A percentile compares a stretch with the other conserved stretches of the same genome.
These are phyloP conservation scores for Gloeophyllum trabeum DNA, from an alignment of 768 basidiomycete species.

Conservation along the genomic window DNA sequence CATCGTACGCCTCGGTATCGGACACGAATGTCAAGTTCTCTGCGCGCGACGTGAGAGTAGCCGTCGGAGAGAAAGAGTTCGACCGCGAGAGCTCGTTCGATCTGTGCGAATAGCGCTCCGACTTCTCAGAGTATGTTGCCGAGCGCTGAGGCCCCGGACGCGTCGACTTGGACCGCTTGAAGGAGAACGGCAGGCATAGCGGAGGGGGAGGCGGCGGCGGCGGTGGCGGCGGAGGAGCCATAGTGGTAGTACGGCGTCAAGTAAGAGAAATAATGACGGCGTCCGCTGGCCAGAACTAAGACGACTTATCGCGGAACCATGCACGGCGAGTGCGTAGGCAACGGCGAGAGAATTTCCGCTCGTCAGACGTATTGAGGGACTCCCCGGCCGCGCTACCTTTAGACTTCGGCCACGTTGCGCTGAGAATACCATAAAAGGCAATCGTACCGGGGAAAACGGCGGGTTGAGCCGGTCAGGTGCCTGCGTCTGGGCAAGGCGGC, in stretches of 20 bases:
- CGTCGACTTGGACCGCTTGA: constrained; percentile 8
- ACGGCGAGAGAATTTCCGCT: neutral
- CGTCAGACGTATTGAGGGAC: neutral
- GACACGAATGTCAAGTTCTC: constrained; percentile 20
- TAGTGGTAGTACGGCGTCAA: constrained; percentile 3
- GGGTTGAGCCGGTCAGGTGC: too few species aligned
- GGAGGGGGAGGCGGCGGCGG: constrained; percentile 18
- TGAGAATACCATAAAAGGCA: too few species aligned
- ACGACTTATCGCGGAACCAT: neutral
- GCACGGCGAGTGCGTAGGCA: neutral
- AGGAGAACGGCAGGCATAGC: constrained; percentile 16
- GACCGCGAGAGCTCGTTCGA: constrained; percentile 14
- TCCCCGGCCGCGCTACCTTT: neutral
- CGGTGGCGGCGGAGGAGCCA: constrained; percentile 17
- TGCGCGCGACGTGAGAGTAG: constrained; percentile 19
- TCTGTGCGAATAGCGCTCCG: neutral
- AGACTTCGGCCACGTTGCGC: neutral
- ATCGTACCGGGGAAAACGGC: too few species aligned
- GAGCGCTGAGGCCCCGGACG: constrained; percentile 15
- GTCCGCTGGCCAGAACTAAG: neutral
- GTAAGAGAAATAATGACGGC: neutral
- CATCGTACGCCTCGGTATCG: constrained; percentile 18
- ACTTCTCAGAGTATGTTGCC: constrained; percentile 7
- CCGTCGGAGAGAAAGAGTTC: constrained; percentile 20
- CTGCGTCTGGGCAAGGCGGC: too few species aligned